A percentile compares a stretch with the other conserved stretches of the same genome.
These are phyloP conservation scores for Globisporangium middletonii DNA, from an alignment of 352 stramenopile species.

Conservation along the genomic window DNA sequence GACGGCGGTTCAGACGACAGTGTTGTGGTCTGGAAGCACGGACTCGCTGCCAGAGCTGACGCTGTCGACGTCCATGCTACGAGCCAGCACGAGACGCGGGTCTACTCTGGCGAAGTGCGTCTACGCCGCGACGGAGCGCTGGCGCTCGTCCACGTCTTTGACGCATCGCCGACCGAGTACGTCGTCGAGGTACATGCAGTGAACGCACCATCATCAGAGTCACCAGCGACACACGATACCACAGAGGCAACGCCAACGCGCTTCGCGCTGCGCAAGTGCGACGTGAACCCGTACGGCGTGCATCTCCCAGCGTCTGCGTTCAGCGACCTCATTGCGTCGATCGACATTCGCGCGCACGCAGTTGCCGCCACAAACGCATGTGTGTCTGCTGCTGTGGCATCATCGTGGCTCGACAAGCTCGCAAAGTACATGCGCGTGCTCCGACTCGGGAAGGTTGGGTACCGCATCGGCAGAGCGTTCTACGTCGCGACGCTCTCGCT, in stretches of 20 bases:
- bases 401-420: slow-evolving; percentile 31
- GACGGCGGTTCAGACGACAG: slow-evolving; percentile 10
- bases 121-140: slow-evolving; percentile 3
- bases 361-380: neutral
- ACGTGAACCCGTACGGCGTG: slow-evolving; percentile 46
- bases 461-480: slow-evolving; percentile 28
- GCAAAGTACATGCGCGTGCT: slow-evolving; percentile 42
- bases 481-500: slow-evolving; percentile 32
- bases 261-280: slow-evolving; percentile 27
- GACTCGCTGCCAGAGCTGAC: neutral
- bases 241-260: neutral
- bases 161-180: slow-evolving; percentile 21
- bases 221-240: neutral
- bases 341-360: slow-evolving; percentile 8
- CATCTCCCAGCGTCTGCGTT: slow-evolving; percentile 36
- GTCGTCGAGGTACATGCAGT: slow-evolving; percentile 12
- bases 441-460: slow-evolving; percentile 34
- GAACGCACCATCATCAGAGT: neutral
- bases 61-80: too few species aligned
- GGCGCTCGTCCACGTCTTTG: slow-evolving; percentile 21
- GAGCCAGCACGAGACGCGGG: slow-evolving; percentile 5
- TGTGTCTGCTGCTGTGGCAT: slow-evolving; percentile 6
- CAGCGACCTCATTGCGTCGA: slow-evolving; percentile 29
- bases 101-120: slow-evolving; percentile 34
- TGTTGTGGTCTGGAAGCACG: slow-evolving; percentile 31